These are phyloP conservation scores for Penicillium brasilianum DNA, from an alignment of 2,329 filamentous ascomycete species.

Conservation along the genomic window DNA sequence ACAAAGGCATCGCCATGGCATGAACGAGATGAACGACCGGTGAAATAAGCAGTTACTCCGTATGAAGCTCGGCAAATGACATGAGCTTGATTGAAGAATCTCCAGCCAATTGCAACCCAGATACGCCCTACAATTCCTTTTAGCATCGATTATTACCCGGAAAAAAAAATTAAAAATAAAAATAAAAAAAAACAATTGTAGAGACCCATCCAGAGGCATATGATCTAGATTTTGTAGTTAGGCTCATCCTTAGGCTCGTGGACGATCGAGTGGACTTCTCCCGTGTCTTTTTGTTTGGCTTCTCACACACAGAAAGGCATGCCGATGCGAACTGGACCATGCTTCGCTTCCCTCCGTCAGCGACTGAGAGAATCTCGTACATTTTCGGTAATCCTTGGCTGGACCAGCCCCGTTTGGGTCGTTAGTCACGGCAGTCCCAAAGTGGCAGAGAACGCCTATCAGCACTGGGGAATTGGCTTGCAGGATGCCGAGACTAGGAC, in stretches of 20 bases:
- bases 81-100: background rate
- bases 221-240: background rate
- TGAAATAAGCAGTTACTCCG: background rate
- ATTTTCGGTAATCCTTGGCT: slow-evolving; percentile 8
- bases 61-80: background rate
- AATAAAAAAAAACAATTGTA: background rate
- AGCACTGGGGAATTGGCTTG: background rate
- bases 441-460: background rate
- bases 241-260: background rate
- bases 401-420: background rate
- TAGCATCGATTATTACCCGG: background rate
- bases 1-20: slow-evolving; percentile 36
- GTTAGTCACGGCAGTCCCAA: background rate
- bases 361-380: background rate
- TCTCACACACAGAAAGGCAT: slow-evolving; percentile 12
- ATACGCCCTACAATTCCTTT: background rate
- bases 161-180: background rate
- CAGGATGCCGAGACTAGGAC: too few relatives aligned
- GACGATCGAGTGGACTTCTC: too few relatives aligned
- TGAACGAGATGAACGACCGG: slow-evolving; percentile 10
- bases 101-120: background rate
- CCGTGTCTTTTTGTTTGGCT: too few relatives aligned
- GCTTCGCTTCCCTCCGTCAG: background rate
- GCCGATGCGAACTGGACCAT: slow-evolving; percentile 2
- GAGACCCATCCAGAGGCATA: background rate